Percentiles rank a stretch among this genome's conserved stretches.
Evolutionary conservation across 1,139 yeast genomes (phyloP).

Genomic region (Diutina pseudorugosa): DNA sequence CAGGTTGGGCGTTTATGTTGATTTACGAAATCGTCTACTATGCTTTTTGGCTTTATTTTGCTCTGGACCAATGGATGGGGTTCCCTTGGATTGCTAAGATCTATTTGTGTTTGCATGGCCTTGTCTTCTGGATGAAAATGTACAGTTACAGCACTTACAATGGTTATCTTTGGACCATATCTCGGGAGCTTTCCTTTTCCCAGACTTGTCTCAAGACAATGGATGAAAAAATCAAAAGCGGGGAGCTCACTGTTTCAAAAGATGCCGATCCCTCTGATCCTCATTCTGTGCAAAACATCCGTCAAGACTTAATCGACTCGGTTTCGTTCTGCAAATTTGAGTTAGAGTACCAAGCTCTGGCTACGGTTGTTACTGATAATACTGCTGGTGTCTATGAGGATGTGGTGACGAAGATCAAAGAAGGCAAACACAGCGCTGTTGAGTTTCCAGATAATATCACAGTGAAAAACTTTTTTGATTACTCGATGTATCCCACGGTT

Average conservation of each 20-base stretch:
- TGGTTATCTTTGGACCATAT: slow-evolving; percentile 70
- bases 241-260: neutral
- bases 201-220: slow-evolving; percentile 17
- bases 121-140: slow-evolving; percentile 83
- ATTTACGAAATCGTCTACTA: slow-evolving; percentile 41
- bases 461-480: slow-evolving; percentile 55
- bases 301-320: slow-evolving; percentile 27
- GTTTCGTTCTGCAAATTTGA: slow-evolving; percentile 55
- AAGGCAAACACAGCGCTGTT: slow-evolving; percentile 11
- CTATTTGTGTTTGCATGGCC: slow-evolving; percentile 67
- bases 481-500: slow-evolving; percentile 83
- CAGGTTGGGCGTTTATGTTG: slow-evolving; percentile 53
- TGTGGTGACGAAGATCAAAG: slow-evolving; percentile 10
- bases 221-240: slow-evolving; percentile 5
- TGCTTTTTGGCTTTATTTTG: slow-evolving; percentile 28
- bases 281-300: slow-evolving; percentile 9
- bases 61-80: slow-evolving; percentile 31
- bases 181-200: slow-evolving; percentile 44
- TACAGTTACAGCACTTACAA: slow-evolving; percentile 85
- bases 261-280: slow-evolving; percentile 12
- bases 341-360: slow-evolving; percentile 32
- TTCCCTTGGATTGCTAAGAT: slow-evolving; percentile 71
- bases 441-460: slow-evolving; percentile 64
- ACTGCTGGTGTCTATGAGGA: slow-evolving; percentile 10
- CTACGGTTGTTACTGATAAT: slow-evolving; percentile 11